Evolutionary conservation across 345 rosid genomes (phyloP).

Genomic region (Salix purpurea): DNA sequence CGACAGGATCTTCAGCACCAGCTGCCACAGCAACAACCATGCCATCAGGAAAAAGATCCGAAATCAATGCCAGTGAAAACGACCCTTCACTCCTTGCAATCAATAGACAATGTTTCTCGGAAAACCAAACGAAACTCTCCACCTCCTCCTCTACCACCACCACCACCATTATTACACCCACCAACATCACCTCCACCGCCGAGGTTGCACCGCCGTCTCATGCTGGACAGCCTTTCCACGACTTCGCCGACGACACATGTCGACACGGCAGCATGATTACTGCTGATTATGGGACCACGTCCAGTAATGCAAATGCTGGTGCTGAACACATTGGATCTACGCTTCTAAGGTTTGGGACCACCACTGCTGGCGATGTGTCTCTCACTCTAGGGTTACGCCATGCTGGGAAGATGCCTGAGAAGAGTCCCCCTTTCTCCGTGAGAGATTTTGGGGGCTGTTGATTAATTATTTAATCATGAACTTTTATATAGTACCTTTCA

Average conservation of each 20-base stretch:
- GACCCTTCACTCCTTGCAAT: slow-evolving; percentile 58
- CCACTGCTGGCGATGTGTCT: slow-evolving; percentile 71
- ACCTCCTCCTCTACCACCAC: slow-evolving; percentile 15
- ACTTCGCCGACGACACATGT: slow-evolving; percentile 31
- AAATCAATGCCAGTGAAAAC: slow-evolving; percentile 57
- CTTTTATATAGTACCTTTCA: slow-evolving; percentile 12
- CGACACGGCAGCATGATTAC: slow-evolving; percentile 33
- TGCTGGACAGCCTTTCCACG: slow-evolving; percentile 25
- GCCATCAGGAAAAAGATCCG: slow-evolving; percentile 51
- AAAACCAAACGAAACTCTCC: slow-evolving; percentile 39
- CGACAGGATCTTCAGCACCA: slow-evolving; percentile 28
- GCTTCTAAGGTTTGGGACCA: slow-evolving; percentile 70
- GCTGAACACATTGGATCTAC: slow-evolving; percentile 39
- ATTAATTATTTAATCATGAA: slow-evolving; percentile 6
- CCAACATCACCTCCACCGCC: slow-evolving; percentile 2
- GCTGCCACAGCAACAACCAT: slow-evolving; percentile 29
- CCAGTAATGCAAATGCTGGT: slow-evolving; percentile 14
- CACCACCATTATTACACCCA: slow-evolving; percentile 7
- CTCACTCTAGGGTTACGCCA: slow-evolving; percentile 96
- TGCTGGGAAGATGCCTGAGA: slow-evolving; percentile 69
- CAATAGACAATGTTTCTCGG: slow-evolving; percentile 49
- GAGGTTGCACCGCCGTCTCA: slow-evolving; percentile 14
- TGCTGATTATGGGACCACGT: slow-evolving; percentile 40
- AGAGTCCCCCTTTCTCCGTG: slow-evolving; percentile 55
- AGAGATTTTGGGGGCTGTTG: slow-evolving; percentile 70